phyloP scores from a whole-genome alignment of 2,329 filamentous ascomycete species.

The Pseudopithomyces chartarum region DNA sequence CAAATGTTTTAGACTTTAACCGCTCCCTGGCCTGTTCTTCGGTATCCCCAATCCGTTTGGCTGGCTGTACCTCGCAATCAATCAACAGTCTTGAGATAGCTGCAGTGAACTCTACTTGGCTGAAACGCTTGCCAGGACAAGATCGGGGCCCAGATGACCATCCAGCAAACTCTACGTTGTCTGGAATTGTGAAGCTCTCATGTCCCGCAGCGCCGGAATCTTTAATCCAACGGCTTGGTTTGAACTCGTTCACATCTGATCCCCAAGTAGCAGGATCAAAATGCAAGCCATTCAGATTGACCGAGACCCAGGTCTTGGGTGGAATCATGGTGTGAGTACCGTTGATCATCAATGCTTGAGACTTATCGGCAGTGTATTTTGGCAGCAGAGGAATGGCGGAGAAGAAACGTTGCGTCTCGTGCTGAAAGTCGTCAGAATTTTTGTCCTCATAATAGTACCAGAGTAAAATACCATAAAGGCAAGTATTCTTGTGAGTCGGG shows the following conservation, averaged over 20 bases:
- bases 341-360: background rate
- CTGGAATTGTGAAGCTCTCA: background rate
- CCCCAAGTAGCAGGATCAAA: background rate
- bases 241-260: background rate
- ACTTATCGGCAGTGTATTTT: background rate
- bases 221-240: background rate
- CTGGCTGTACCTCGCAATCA: slow-evolving; percentile 4
- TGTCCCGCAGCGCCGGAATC: background rate
- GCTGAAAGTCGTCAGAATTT: background rate
- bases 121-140: slow-evolving; percentile 31
- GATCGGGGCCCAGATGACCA: slow-evolving; percentile 14
- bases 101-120: slow-evolving; percentile 28
- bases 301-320: background rate
- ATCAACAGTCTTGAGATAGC: slow-evolving; percentile 17
- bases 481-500: background rate
- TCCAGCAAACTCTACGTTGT: background rate
- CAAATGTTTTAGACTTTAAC: background rate
- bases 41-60: background rate
- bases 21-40: background rate
- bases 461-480: background rate
- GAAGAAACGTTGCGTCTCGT: background rate
- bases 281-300: background rate
- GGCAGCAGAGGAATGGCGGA: background rate
- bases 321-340: background rate
- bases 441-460: background rate